These are phyloP conservation scores for Auriculariales sp. DNA, from an alignment of 768 basidiomycete genomes.

Conservation along the genomic window DNA sequence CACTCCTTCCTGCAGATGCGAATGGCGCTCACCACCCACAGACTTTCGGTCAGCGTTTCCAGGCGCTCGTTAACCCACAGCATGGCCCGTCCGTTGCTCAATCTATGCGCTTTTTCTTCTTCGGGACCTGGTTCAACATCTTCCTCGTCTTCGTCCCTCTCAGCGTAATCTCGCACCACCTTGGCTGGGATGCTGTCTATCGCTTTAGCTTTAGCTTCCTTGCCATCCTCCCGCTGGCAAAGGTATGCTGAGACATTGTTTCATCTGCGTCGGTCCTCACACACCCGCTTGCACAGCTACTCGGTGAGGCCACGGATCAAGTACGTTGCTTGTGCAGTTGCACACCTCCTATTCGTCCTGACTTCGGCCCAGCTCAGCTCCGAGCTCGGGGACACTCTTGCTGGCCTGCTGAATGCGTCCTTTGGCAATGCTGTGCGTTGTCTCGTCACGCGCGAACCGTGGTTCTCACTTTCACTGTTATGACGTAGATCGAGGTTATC, in stretches of 20 bases:
- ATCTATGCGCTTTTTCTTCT: conserved; percentile 47
- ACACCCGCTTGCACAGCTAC: conserved; percentile 28
- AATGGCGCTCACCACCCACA: conserved; percentile 10
- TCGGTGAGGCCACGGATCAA: conserved; percentile 74
- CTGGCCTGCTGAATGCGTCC: conserved; percentile 70
- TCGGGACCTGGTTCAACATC: conserved; percentile 57
- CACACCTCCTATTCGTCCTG: background rate
- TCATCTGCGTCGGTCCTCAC: background rate
- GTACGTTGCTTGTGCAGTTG: too few relatives aligned
- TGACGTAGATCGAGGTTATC: conserved; percentile 57
- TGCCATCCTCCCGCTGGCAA: conserved; percentile 78
- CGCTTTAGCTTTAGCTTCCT: conserved; percentile 65
- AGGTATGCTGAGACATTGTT: conserved; percentile 28
- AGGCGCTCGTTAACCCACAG: conserved; percentile 20
- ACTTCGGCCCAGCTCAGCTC: background rate
- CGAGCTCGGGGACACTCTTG: conserved; percentile 66
- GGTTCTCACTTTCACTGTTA: background rate
- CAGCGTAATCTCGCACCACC: conserved; percentile 44
- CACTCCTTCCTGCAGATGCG: conserved; percentile 32
- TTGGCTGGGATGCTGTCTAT: conserved; percentile 63
- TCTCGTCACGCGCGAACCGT: conserved; percentile 54
- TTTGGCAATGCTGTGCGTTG: conserved; percentile 12
- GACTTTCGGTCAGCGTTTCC: conserved; percentile 20
- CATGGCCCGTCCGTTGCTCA: conserved; percentile 45
- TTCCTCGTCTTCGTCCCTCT: conserved; percentile 72